Evolutionary conservation across 129 eudicot species (phyloP).

Genomic region (Solidago caesia): DNA sequence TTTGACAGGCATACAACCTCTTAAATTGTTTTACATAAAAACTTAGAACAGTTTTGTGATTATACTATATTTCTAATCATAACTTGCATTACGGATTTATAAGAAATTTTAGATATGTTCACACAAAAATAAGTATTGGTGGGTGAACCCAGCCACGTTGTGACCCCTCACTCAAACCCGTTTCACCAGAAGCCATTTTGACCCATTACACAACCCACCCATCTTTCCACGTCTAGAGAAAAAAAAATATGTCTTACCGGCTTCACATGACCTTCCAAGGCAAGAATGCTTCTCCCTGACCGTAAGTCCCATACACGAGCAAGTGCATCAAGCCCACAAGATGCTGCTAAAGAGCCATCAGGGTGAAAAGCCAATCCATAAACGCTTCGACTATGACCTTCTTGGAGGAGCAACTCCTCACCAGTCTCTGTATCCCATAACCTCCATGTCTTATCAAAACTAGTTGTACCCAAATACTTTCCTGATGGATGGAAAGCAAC

Average conservation of each 20-base stretch:
- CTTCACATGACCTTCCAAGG: slow-evolving; percentile 95
- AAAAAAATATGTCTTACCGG: slow-evolving; percentile 55
- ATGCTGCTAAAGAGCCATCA: slow-evolving; percentile 90
- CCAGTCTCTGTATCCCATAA: slow-evolving; percentile 92
- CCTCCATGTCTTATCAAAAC: slow-evolving; percentile 98
- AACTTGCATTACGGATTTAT: background rate
- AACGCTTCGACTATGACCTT: slow-evolving; percentile 96
- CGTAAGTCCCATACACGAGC: slow-evolving; percentile 97
- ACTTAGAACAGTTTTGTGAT: background rate
- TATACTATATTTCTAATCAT: background rate
- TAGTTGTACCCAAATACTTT: slow-evolving; percentile 80
- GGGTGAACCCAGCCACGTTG: background rate
- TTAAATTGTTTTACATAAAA: background rate
- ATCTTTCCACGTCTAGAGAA: slow-evolving; percentile 49
- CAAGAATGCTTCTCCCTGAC: slow-evolving; percentile 90
- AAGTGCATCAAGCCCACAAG: slow-evolving; percentile 94
- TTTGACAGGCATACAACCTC: background rate
- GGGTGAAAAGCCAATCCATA: slow-evolving; percentile 83
- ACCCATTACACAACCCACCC: background rate
- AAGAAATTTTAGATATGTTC: too few species aligned
- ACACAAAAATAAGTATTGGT: background rate
- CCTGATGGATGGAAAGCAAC: slow-evolving; percentile 95
- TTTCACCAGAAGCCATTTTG: background rate
- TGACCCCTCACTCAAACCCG: background rate
- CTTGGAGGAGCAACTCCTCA: slow-evolving; percentile 90